Conservation (phyloP, 192 early-diverging fungal genomes). For the Obelidium mucronatum region DNA sequence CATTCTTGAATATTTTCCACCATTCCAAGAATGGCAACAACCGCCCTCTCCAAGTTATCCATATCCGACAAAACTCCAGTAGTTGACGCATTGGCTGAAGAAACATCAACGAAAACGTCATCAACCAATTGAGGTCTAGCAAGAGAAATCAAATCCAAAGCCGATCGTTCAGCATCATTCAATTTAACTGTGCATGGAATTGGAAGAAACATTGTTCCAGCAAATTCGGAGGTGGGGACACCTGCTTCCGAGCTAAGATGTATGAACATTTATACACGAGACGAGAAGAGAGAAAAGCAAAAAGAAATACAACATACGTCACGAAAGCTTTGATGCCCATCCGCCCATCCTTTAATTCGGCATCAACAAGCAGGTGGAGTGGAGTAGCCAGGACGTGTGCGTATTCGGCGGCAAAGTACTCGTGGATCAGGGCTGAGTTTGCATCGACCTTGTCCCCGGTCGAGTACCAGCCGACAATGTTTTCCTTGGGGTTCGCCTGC, state of each 20-base stretch:
- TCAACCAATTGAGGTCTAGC: background rate
- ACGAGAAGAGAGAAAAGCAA: too few species aligned
- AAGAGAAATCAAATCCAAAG: conserved; percentile 13
- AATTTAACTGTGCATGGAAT: conserved; percentile 90
- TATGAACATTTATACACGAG: background rate
- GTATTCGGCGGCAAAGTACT: conserved; percentile 72
- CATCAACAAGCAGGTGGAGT: conserved; percentile 89
- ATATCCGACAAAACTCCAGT: conserved; percentile 78
- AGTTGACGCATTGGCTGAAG: background rate
- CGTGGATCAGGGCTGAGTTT: conserved; percentile 51
- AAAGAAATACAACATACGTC: conserved; percentile 43
- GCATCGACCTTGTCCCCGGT: conserved; percentile 69
- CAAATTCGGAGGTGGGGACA: conserved; percentile 76
- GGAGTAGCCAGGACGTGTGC: conserved; percentile 76
- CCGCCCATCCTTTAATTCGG: conserved; percentile 72
- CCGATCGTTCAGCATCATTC: conserved; percentile 88
- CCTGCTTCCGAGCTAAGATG: conserved; percentile 74
- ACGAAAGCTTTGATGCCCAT: conserved; percentile 79
- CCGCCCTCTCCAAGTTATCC: conserved; percentile 85
- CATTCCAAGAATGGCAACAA: conserved; percentile 82
- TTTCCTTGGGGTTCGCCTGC: conserved; percentile 86
- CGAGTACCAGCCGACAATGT: conserved; percentile 94
- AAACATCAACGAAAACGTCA: background rate
- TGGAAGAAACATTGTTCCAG: conserved; percentile 80
- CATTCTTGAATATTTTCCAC: conserved; percentile 82